phyloP scores from a whole-genome alignment of 257 asterid species.

The Agastache rugosa region DNA sequence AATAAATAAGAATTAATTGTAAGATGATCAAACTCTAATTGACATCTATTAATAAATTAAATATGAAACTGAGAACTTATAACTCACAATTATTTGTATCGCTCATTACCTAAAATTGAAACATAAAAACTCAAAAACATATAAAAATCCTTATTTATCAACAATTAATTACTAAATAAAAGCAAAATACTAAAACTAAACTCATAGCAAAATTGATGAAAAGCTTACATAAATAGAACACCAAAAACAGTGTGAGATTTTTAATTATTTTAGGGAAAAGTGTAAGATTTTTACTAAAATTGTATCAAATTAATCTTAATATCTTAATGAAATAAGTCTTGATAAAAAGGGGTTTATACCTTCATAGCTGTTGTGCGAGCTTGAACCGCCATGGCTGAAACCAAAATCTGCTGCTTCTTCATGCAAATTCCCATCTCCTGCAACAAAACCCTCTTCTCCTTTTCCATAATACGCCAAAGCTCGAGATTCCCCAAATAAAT shows the following conservation, averaged over 20 bases:
- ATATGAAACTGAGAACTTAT: not conserved
- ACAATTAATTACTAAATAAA: not conserved
- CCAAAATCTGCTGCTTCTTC: slow-evolving; percentile 33
- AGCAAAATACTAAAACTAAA: not conserved
- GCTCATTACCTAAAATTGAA: not conserved
- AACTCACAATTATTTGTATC: not conserved
- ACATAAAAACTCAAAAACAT: not conserved
- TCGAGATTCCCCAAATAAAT: slow-evolving; percentile 53
- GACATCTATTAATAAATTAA: not conserved
- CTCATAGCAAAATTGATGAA: too few relatives aligned
- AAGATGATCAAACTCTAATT: not conserved
- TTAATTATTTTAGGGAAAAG: too few relatives aligned
- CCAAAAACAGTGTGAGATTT: too few relatives aligned
- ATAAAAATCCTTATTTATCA: not conserved
- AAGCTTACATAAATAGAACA: too few relatives aligned
- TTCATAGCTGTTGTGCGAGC: slow-evolving; percentile 34
- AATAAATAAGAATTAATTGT: not conserved
- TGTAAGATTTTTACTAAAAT: not conserved
- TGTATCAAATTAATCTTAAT: not conserved
- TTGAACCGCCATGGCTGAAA: slow-evolving; percentile 36
- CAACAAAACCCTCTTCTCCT: slow-evolving; percentile 32
- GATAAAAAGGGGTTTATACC: slow-evolving; percentile 30
- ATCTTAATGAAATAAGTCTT: not conserved
- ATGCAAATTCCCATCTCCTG: slow-evolving; percentile 28
- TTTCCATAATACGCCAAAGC: slow-evolving; percentile 36